Percentiles rank a stretch among this genome's conserved stretches.
These are phyloP conservation scores for Tulasnella sp. DNA, from an alignment of 768 basidiomycete species.

Conservation along the genomic window DNA sequence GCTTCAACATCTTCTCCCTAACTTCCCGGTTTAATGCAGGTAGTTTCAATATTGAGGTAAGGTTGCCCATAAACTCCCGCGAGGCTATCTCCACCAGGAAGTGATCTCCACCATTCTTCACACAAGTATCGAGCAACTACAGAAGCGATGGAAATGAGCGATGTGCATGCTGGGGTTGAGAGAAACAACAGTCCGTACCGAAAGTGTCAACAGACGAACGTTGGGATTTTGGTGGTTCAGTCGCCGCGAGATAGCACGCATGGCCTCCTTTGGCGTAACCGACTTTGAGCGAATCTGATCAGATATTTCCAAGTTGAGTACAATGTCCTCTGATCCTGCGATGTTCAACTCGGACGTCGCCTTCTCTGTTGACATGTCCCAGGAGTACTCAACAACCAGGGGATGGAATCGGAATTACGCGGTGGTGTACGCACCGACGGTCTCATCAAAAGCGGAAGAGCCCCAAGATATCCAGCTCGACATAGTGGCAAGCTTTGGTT, in stretches of 20 bases:
- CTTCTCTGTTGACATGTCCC: conserved; percentile 48
- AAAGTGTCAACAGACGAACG: conserved; percentile 76
- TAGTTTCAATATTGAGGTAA: conserved; percentile 76
- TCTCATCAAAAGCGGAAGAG: conserved; percentile 68
- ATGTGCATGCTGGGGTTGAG: conserved; percentile 3
- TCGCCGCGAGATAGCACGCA: conserved; percentile 76
- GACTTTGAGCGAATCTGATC: conserved; percentile 93
- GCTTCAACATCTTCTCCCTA: conserved; percentile 59
- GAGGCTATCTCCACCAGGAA: conserved; percentile 77
- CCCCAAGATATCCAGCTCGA: conserved; percentile 66
- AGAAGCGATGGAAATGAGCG: conserved; percentile 9
- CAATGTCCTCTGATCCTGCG: conserved; percentile 76
- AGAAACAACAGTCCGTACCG: conserved; percentile 40
- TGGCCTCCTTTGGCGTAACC: conserved; percentile 70
- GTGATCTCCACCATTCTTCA: conserved; percentile 95
- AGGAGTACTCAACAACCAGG: conserved; percentile 15
- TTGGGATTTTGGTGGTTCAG: conserved; percentile 93
- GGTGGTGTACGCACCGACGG: conserved; percentile 46
- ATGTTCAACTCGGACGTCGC: conserved; percentile 87
- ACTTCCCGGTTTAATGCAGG: conserved; percentile 69
- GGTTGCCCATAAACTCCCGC: conserved; percentile 86
- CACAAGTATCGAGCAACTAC: conserved; percentile 77
- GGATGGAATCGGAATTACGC: neutral
- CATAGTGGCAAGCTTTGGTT: conserved; percentile 1
- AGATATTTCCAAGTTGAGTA: conserved; percentile 87